A percentile compares a stretch with the other conserved stretches of the same genome.
These are phyloP conservation scores for Dactylellina leptospora DNA, from an alignment of 2,329 filamentous ascomycete genomes.

Conservation along the genomic window DNA sequence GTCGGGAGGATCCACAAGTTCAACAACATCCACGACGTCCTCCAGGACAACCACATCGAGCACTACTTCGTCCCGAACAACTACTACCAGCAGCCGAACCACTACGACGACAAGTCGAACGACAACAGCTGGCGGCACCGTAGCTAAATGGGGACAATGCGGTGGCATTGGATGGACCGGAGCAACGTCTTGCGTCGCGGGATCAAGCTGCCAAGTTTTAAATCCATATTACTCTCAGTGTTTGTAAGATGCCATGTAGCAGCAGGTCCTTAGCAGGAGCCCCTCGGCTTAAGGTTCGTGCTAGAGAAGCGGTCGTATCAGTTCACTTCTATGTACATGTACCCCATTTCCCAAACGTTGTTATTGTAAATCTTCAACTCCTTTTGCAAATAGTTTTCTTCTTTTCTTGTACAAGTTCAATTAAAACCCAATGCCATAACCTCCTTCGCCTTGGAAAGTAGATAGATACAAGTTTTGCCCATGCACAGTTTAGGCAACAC, in stretches of 20 bases:
- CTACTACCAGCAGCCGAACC: too few relatives aligned
- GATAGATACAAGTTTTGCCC: too few relatives aligned
- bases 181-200: conserved; percentile 53
- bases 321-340: background rate
- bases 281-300: too few relatives aligned
- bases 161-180: conserved; percentile 57
- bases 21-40: conserved; percentile 5
- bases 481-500: too few relatives aligned
- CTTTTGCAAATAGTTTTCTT: too few relatives aligned
- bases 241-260: too few relatives aligned
- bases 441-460: too few relatives aligned
- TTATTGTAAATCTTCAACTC: too few relatives aligned
- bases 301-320: background rate
- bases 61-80: conserved; percentile 17
- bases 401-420: too few relatives aligned
- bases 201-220: conserved; percentile 52
- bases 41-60: conserved; percentile 15
- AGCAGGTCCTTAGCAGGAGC: too few relatives aligned
- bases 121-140: background rate
- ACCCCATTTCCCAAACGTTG: too few relatives aligned
- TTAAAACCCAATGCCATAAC: too few relatives aligned
- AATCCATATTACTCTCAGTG: conserved; percentile 57
- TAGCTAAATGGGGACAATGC: conserved; percentile 38
- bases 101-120: conserved; percentile 15
- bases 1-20: background rate